Conservation (phyloP, 2,329 filamentous ascomycete species). For the Hymenoscyphus scutula region DNA sequence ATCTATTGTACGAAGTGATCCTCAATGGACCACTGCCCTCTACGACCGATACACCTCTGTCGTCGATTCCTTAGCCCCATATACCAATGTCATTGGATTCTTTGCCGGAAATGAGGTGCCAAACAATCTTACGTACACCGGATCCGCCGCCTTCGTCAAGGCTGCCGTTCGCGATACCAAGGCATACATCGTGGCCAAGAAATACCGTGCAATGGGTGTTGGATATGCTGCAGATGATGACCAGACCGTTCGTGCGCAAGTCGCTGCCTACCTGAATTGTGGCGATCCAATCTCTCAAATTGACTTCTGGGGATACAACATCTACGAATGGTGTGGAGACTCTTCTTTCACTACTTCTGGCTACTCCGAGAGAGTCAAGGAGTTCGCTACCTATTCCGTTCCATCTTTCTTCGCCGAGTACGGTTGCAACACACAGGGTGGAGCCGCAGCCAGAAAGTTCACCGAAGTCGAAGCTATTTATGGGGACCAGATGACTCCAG, state of each 20-base stretch:
- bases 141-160: conserved; percentile 91
- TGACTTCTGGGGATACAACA: conserved; percentile 99
- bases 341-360: conserved; percentile 73
- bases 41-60: conserved; percentile 81
- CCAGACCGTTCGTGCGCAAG: conserved; percentile 71
- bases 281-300: conserved; percentile 65
- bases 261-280: conserved; percentile 94
- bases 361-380: conserved; percentile 75
- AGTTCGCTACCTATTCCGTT: conserved; percentile 84
- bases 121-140: conserved; percentile 82
- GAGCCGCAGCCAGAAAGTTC: conserved; percentile 62
- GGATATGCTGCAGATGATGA: conserved; percentile 97
- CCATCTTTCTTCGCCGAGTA: conserved; percentile 98
- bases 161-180: conserved; percentile 94
- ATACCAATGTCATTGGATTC: conserved; percentile 92
- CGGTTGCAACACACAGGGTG: conserved; percentile 71
- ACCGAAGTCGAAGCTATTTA: conserved; percentile 81
- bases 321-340: conserved; percentile 96
- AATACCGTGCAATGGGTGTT: conserved; percentile 76
- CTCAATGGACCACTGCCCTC: conserved; percentile 74
- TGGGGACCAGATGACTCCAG: conserved; percentile 71
- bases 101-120: conserved; percentile 98
- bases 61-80: conserved; percentile 74
- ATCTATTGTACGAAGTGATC: conserved; percentile 81
- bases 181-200: conserved; percentile 79